Evolutionary conservation across 2,329 filamentous ascomycete genomes (phyloP).

Genomic region (Gnomoniopsis sp.): DNA sequence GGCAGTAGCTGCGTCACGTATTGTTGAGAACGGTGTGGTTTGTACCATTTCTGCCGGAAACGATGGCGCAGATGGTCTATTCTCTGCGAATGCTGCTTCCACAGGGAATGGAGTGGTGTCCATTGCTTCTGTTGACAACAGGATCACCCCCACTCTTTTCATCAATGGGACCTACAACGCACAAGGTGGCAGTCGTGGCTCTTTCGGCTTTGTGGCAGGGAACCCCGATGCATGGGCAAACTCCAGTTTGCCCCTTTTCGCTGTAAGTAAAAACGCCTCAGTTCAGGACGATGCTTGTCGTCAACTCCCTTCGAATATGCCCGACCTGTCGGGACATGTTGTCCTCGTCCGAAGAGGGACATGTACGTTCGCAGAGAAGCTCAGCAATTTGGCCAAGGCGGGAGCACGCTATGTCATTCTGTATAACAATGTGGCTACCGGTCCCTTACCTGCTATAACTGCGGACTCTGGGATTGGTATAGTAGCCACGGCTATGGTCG

Average conservation of each 20-base stretch:
- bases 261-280: constrained; percentile 46
- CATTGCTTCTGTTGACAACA: constrained; percentile 50
- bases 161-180: constrained; percentile 39
- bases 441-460: constrained; percentile 30
- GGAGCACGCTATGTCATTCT: constrained; percentile 60
- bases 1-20: constrained; percentile 47
- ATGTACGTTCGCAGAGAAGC: constrained; percentile 55
- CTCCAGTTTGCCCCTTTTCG: constrained; percentile 47
- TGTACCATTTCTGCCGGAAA: constrained; percentile 54
- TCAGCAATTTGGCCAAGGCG: constrained; percentile 45
- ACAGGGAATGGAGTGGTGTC: constrained; percentile 44
- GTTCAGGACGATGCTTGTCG: constrained; percentile 49
- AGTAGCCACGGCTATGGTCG: constrained; percentile 38
- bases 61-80: constrained; percentile 41
- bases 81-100: constrained; percentile 47
- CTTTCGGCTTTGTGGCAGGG: constrained; percentile 43
- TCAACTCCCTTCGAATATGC: constrained; percentile 48
- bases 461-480: constrained; percentile 30
- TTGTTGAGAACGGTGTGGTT: constrained; percentile 50
- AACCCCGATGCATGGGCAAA: constrained; percentile 38
- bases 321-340: constrained; percentile 54
- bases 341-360: constrained; percentile 58
- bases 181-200: constrained; percentile 26
- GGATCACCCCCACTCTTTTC: constrained; percentile 39
- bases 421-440: constrained; percentile 51